phyloP scores from a whole-genome alignment of 306 rosid species.

The Fagus crenata region DNA sequence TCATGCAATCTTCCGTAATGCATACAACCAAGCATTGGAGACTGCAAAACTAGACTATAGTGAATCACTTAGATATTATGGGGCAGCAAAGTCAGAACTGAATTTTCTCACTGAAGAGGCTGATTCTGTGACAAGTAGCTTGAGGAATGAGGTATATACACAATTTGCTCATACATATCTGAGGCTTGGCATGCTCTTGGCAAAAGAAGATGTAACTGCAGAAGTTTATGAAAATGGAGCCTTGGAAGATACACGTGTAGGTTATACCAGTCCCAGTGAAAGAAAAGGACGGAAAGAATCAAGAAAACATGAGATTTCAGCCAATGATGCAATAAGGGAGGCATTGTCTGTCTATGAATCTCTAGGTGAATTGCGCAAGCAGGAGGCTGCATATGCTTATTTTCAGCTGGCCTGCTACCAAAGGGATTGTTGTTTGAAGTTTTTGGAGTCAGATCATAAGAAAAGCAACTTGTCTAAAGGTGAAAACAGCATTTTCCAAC shows the following conservation, averaged over 20 bases:
- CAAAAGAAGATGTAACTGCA: constrained; percentile 73
- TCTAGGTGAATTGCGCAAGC: constrained; percentile 81
- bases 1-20: constrained; percentile 52
- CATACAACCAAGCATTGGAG: constrained; percentile 72
- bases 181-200: constrained; percentile 93
- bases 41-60: constrained; percentile 77
- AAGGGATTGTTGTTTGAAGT: constrained; percentile 82
- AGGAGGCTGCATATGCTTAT: constrained; percentile 92
- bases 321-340: constrained; percentile 89
- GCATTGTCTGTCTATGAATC: constrained; percentile 83
- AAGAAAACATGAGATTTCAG: constrained; percentile 83
- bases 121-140: constrained; percentile 43
- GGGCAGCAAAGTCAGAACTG: constrained; percentile 80
- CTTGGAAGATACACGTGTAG: constrained; percentile 41
- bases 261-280: constrained; percentile 34
- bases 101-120: constrained; percentile 46
- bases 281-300: constrained; percentile 51
- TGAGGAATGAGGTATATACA: constrained; percentile 78
- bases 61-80: constrained; percentile 84
- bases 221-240: constrained; percentile 67
- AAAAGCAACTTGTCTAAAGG: constrained; percentile 49
- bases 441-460: constrained; percentile 61
- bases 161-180: constrained; percentile 89
- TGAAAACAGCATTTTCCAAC: constrained; percentile 56
- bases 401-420: constrained; percentile 89